Conservation (phyloP, 108 stramenopile species). For the Epithemia pelagica region DNA sequence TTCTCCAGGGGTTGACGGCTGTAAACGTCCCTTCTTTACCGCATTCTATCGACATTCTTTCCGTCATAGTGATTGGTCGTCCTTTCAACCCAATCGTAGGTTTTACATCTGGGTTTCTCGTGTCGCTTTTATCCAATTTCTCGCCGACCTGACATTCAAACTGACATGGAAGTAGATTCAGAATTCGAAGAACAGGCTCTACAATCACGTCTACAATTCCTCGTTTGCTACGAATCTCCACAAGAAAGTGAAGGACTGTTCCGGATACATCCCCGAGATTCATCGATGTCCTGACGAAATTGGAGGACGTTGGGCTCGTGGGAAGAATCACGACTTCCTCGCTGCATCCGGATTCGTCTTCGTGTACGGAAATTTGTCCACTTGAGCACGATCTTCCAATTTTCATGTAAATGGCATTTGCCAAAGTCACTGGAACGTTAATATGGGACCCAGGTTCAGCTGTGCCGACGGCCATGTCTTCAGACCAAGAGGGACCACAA, state of each 20-base stretch:
- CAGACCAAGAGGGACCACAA: slow-evolving; percentile 46
- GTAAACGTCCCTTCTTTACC: slow-evolving; percentile 54
- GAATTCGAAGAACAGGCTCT: slow-evolving; percentile 48
- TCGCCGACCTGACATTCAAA: slow-evolving; percentile 67
- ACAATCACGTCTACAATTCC: slow-evolving; percentile 44
- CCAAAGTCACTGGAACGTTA: slow-evolving; percentile 46
- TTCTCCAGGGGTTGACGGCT: slow-evolving; percentile 57
- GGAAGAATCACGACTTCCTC: slow-evolving; percentile 61
- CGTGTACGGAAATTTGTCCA: slow-evolving; percentile 1
- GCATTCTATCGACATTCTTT: slow-evolving; percentile 31
- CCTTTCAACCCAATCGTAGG: slow-evolving; percentile 29
- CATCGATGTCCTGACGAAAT: slow-evolving; percentile 41
- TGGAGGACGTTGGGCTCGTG: slow-evolving; percentile 45
- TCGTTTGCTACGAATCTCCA: slow-evolving; percentile 32
- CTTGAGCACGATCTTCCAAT: slow-evolving; percentile 31
- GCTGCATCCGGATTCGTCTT: slow-evolving; percentile 27
- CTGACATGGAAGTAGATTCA: slow-evolving; percentile 74
- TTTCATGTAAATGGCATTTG: slow-evolving; percentile 49
- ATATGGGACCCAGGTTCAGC: slow-evolving; percentile 28
- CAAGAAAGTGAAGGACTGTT: slow-evolving; percentile 48
- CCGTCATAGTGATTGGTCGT: slow-evolving; percentile 33
- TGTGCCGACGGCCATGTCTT: slow-evolving; percentile 38
- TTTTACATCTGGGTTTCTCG: slow-evolving; percentile 23
- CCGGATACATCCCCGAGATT: slow-evolving; percentile 38
- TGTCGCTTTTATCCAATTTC: slow-evolving; percentile 26